Evolutionary conservation across 1,139 yeast species (phyloP), one percentile per base, ranked within the genome.

Genomic region (Candida labiduridarum): DNA sequence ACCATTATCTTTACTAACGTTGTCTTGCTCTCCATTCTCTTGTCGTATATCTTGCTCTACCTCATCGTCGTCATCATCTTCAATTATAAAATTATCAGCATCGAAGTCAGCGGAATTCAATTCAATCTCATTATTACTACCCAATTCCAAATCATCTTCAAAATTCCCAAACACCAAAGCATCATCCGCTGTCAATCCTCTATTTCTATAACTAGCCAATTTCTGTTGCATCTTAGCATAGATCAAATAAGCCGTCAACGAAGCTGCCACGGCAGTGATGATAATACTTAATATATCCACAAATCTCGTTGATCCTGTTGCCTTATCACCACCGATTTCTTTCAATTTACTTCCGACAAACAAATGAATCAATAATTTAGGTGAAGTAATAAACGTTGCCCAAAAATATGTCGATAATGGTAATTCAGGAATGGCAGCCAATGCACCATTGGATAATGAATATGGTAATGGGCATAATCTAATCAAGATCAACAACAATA

Each of bases 401-500:
- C 84, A 64, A 7, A 85, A 73, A 65, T 87, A 94, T 29, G 85
- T 82, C 45, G 67, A 53, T 1, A 84, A 71, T 0, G 85, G 74
- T 15, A 91, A 76, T 30, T 89, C 87, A 0, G 96, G 96, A 19
- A 92, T 80, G 2, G 94, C 87, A 5, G 96, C 94, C 57, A 94
- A 76, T 0, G 96, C 97, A 4, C 97, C 98, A 62, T 94, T 94
- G 0, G 96, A 87, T 41, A 92, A 72, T 3, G 97, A 89, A 64
- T 92, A 94, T 0, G 99, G 98, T 59, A 92, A 79, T 0, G 99
- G 99, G 59, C 97, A 90, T 52, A 92, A 68, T 50, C 97, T 75
- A 42, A 94, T 79, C 64, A 92, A 75, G 49, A 86, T 79, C 49
- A 94, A 69, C 41, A 94, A 68, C 54, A 83, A 65, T 52, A 91